Conservation (phyloP, 2,329 filamentous ascomycete species). For the Colletotrichum tamarilloi region DNA sequence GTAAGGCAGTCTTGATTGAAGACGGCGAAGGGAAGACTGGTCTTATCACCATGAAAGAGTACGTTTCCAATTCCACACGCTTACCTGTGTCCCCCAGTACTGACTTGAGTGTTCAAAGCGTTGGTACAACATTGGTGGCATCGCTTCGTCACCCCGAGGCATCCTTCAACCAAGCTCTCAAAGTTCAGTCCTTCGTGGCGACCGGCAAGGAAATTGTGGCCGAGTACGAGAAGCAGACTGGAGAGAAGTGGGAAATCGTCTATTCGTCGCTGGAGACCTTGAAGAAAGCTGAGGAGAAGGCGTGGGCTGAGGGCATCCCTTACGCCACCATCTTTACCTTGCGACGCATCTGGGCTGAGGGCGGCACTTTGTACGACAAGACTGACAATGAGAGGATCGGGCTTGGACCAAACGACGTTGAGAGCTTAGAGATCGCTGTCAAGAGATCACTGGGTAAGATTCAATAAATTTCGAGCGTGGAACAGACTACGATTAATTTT, state of each 20-base stretch:
- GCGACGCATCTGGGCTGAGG: conserved; percentile 78
- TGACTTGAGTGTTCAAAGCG: conserved; percentile 52
- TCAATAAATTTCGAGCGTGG: background rate
- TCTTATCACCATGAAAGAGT: conserved; percentile 80
- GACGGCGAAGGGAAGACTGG: conserved; percentile 71
- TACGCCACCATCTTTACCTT: conserved; percentile 68
- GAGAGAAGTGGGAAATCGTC: conserved; percentile 64
- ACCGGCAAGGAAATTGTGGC: conserved; percentile 71
- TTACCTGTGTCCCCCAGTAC: no score
- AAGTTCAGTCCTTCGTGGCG: conserved; percentile 77
- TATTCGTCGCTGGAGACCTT: conserved; percentile 66
- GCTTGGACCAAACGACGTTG: conserved; percentile 57
- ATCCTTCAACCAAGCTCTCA: conserved; percentile 67
- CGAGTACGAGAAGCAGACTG: conserved; percentile 77
- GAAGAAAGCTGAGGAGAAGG: conserved; percentile 66
- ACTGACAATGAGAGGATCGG: conserved; percentile 73
- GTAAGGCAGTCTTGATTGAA: conserved; percentile 70
- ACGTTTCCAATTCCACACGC: conserved; percentile 43
- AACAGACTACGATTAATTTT: background rate
- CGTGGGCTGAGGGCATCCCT: conserved; percentile 65
- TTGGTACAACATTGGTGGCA: conserved; percentile 73
- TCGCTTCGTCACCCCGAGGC: conserved; percentile 67
- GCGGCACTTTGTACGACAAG: conserved; percentile 76
- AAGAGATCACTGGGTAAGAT: conserved; percentile 18
- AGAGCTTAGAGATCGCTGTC: conserved; percentile 56